Percentiles rank a stretch among this genome's conserved stretches.
Evolutionary conservation across 352 stramenopile genomes (phyloP).

Genomic region (Phytophthora ohioensis): DNA sequence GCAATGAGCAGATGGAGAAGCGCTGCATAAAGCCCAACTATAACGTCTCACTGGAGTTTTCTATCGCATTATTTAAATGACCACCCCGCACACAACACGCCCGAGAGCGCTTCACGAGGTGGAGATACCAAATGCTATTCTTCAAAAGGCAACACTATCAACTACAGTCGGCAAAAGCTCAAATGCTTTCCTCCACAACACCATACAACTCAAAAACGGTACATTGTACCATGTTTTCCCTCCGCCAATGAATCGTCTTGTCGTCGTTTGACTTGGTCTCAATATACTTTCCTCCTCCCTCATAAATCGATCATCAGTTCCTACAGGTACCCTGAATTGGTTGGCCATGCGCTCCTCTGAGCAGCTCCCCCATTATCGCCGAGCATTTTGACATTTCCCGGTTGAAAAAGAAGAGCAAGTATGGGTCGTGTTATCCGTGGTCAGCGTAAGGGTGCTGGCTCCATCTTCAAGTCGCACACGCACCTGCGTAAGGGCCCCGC

Average conservation of each 20-base stretch:
- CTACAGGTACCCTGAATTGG: slow-evolving; percentile 9
- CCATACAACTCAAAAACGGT: slow-evolving; percentile 1
- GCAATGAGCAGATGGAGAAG: slow-evolving; percentile 75
- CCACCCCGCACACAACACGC: slow-evolving; percentile 69
- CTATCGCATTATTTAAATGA: slow-evolving; percentile 89
- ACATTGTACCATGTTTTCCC: slow-evolving; percentile 28
- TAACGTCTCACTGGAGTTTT: slow-evolving; percentile 56
- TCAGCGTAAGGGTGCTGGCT: slow-evolving; percentile 89
- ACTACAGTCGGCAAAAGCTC: slow-evolving; percentile 18
- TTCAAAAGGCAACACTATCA: not conserved
- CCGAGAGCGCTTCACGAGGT: slow-evolving; percentile 63
- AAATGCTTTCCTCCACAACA: slow-evolving; percentile 13
- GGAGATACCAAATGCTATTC: slow-evolving; percentile 89
- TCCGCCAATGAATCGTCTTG: slow-evolving; percentile 19
- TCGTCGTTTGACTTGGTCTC: slow-evolving; percentile 11
- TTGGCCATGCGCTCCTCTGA: slow-evolving; percentile 27
- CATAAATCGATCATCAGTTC: slow-evolving; percentile 11
- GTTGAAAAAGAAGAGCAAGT: slow-evolving; percentile 48
- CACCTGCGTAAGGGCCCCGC: slow-evolving; percentile 80
- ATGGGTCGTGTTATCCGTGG: slow-evolving; percentile 92
- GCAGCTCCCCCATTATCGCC: not conserved
- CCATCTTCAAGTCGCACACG: slow-evolving; percentile 88
- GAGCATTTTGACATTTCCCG: slow-evolving; percentile 86
- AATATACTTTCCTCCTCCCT: not conserved
- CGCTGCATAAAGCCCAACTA: slow-evolving; percentile 82